phyloP scores from a whole-genome alignment of 2,329 filamentous ascomycete genomes.

The Fusarium albosuccineum region DNA sequence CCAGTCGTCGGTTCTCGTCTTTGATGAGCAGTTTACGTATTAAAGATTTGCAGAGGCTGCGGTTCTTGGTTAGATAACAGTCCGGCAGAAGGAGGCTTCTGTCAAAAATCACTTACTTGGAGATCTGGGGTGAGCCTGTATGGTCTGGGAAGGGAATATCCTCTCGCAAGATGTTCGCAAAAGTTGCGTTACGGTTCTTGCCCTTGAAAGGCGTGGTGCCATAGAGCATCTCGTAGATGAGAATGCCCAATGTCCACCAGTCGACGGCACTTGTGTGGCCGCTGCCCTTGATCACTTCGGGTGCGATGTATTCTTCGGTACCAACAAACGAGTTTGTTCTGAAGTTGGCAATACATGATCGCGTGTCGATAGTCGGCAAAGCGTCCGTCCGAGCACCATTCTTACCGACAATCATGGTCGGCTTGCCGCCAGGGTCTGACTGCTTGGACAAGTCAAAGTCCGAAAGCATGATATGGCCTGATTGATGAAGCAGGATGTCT shows the following conservation, averaged over 20 bases:
- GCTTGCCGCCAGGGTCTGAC: slow-evolving; percentile 93
- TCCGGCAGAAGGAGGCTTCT: not conserved
- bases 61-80: not conserved
- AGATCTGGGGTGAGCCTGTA: slow-evolving; percentile 84
- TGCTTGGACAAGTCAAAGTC: slow-evolving; percentile 99
- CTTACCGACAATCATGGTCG: slow-evolving; percentile 96
- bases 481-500: slow-evolving; percentile 98
- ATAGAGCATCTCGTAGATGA: slow-evolving; percentile 99
- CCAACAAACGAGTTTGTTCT: slow-evolving; percentile 98
- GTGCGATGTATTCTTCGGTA: slow-evolving; percentile 98
- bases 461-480: slow-evolving; percentile 99
- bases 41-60: slow-evolving; percentile 92
- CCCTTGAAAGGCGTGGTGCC: slow-evolving; percentile 99
- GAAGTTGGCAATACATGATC: slow-evolving; percentile 98
- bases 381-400: slow-evolving; percentile 88
- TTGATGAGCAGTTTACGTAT: slow-evolving; percentile 98
- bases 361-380: slow-evolving; percentile 96
- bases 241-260: slow-evolving; percentile 98
- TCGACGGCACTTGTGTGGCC: slow-evolving; percentile 98
- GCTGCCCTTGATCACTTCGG: slow-evolving; percentile 98
- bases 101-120: slow-evolving; percentile 75
- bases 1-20: slow-evolving; percentile 92
- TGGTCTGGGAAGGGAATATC: slow-evolving; percentile 97
- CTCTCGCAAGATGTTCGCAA: slow-evolving; percentile 95
- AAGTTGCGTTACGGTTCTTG: slow-evolving; percentile 98